Percentiles rank a stretch among this genome's conserved stretches.
These are phyloP conservation scores for Alternaria burnsii DNA, from an alignment of 2,329 filamentous ascomycete species.

Conservation along the genomic window DNA sequence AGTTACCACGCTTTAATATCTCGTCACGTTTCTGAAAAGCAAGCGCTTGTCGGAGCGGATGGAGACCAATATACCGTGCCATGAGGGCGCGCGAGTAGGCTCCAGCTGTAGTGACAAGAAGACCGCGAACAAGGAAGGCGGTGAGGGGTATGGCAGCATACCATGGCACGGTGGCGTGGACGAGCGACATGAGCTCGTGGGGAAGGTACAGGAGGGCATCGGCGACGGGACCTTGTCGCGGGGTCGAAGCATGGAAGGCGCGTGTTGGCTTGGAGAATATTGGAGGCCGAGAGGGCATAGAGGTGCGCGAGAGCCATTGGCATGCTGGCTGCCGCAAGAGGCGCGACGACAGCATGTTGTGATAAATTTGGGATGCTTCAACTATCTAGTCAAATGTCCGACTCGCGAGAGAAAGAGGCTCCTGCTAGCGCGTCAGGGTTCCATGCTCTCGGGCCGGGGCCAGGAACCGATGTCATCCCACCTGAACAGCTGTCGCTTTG, in stretches of 20 bases:
- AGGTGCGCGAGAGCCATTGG: conserved; percentile 35
- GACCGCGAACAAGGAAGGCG: conserved; percentile 60
- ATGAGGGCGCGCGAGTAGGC: conserved; percentile 53
- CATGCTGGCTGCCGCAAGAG: conserved; percentile 32
- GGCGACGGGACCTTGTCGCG: conserved; percentile 49
- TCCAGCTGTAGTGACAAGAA: conserved; percentile 57
- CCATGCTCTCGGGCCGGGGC: conserved; percentile 28
- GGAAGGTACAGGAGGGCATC: conserved; percentile 55
- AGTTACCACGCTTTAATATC: conserved; percentile 28
- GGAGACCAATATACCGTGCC: conserved; percentile 54
- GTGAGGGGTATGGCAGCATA: conserved; percentile 63
- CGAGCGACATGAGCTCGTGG: conserved; percentile 56
- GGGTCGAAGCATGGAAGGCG: conserved; percentile 61
- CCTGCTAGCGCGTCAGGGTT: conserved; percentile 23
- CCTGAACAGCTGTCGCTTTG: conserved; percentile 29
- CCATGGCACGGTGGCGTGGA: conserved; percentile 67
- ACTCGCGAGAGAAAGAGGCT: conserved; percentile 28
- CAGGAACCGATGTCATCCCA: conserved; percentile 38
- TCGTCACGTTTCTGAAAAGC: conserved; percentile 35
- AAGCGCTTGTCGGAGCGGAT: conserved; percentile 52
- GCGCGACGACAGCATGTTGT: conserved; percentile 35
- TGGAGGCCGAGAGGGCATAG: conserved; percentile 4
- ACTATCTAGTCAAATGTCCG: conserved; percentile 13
- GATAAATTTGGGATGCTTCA: conserved; percentile 13
- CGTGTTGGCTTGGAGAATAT: conserved; percentile 37